A percentile compares a stretch with the other conserved stretches of the same genome.
phyloP scores from a whole-genome alignment of 2,329 filamentous ascomycete genomes.

The Colletotrichum sidae region DNA sequence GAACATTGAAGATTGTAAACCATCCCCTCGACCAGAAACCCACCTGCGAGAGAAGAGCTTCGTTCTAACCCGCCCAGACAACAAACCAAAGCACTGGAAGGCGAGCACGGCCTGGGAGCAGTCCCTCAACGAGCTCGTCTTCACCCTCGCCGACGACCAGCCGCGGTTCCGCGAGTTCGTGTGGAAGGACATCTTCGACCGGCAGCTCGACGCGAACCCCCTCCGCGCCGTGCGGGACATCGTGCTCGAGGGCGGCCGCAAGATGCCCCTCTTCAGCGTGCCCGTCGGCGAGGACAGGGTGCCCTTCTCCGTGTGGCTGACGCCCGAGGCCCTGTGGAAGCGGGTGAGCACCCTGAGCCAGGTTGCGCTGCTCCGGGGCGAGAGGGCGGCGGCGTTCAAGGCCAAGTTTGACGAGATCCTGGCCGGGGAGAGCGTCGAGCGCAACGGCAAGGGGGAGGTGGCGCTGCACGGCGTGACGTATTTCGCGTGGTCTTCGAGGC shows the following conservation, averaged over 20 bases:
- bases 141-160: constrained; percentile 64
- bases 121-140: constrained; percentile 69
- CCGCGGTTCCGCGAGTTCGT: constrained; percentile 73
- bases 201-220: constrained; percentile 64
- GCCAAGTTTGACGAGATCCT: constrained; percentile 66
- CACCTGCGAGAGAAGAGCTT: too few relatives aligned
- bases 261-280: constrained; percentile 65
- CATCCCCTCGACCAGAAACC: neutral
- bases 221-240: constrained; percentile 61
- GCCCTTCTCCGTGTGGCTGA: constrained; percentile 69
- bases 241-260: constrained; percentile 44
- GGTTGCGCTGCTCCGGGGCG: constrained; percentile 68
- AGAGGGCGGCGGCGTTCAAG: constrained; percentile 60
- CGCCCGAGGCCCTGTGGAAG: constrained; percentile 70
- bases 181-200: constrained; percentile 75
- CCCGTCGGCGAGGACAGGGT: constrained; percentile 69
- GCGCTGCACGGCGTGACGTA: constrained; percentile 73
- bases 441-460: constrained; percentile 71
- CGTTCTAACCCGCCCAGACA: constrained; percentile 59
- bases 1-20: constrained; percentile 78
- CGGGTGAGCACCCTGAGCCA: constrained; percentile 76
- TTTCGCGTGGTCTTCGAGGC: constrained; percentile 69
- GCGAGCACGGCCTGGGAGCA: constrained; percentile 71
- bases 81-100: constrained; percentile 68
- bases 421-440: constrained; percentile 62